A percentile compares a stretch with the other conserved stretches of the same genome.
Conservation (phyloP, 768 basidiomycete genomes). For the Roridomyces roridus region DNA sequence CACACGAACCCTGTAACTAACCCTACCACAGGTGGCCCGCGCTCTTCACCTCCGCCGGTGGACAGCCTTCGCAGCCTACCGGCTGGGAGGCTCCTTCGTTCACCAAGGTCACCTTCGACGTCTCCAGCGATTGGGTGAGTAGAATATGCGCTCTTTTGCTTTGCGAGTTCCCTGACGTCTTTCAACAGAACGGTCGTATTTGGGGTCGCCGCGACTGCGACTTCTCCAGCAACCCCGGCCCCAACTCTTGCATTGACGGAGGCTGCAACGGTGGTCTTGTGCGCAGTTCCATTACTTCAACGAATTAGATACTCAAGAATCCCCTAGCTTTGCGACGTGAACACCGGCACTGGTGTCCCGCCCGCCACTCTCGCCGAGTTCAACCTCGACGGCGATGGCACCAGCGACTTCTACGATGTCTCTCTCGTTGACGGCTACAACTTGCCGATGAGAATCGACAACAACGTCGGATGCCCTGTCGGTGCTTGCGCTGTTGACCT, state of each 20-base stretch:
- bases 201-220: conserved; percentile 58
- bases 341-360: conserved; percentile 36
- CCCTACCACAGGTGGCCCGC: not conserved
- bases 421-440: conserved; percentile 7
- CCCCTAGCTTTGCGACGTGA: not conserved
- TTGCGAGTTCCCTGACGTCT: conserved; percentile 19
- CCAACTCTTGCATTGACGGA: conserved; percentile 50
- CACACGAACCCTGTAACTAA: not conserved
- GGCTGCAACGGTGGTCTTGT: conserved; percentile 57
- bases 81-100: conserved; percentile 25
- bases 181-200: conserved; percentile 33
- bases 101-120: conserved; percentile 39
- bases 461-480: not conserved
- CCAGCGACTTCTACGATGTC: conserved; percentile 44
- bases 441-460: conserved; percentile 4
- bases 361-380: conserved; percentile 54
- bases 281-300: not conserved
- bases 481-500: not conserved
- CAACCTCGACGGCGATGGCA: conserved; percentile 36
- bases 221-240: conserved; percentile 43
- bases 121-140: conserved; percentile 58
- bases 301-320: not conserved
- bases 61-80: conserved; percentile 12
- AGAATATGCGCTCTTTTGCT: conserved; percentile 38
- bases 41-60: conserved; percentile 18